These are phyloP conservation scores for Rhytidiadelphus loreus DNA, from an alignment of 225 moss, liverwort and hornwort species.

Conservation along the genomic window DNA sequence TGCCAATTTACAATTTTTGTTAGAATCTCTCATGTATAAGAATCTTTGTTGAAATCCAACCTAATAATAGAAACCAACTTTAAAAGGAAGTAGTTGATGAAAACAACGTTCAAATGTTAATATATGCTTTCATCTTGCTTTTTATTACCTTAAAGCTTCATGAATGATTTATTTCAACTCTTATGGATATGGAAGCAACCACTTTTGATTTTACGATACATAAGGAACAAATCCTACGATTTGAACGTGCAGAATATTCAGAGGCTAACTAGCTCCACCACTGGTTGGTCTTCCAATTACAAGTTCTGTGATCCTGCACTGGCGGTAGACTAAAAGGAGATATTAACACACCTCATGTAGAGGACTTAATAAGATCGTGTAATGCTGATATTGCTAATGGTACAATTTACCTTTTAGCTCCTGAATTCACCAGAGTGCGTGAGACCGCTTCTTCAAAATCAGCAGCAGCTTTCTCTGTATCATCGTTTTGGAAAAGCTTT, in stretches of 20 bases:
- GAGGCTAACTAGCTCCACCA: background rate
- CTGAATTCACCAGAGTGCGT: conserved; percentile 5
- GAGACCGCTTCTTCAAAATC: conserved; percentile 37
- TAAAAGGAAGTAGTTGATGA: background rate
- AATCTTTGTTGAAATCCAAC: background rate
- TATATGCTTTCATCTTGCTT: background rate
- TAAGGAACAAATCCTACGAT: background rate
- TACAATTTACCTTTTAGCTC: background rate
- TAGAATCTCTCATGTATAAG: background rate
- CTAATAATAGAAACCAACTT: background rate
- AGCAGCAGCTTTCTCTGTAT: conserved; percentile 31
- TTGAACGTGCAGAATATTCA: background rate
- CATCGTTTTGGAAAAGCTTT: conserved; percentile 23
- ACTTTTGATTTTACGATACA: too few relatives aligned
- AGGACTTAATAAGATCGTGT: background rate
- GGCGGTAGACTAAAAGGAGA: background rate
- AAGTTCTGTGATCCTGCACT: background rate
- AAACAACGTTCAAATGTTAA: background rate
- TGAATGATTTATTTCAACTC: too few relatives aligned
- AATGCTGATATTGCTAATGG: background rate
- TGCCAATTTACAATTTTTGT: background rate
- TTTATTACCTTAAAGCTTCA: background rate
- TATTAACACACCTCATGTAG: background rate
- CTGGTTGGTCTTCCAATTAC: background rate
- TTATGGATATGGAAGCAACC: background rate